phyloP scores from a whole-genome alignment of 805 yeast genomes.

The Sugiyamaella boreocaroliniensis region DNA sequence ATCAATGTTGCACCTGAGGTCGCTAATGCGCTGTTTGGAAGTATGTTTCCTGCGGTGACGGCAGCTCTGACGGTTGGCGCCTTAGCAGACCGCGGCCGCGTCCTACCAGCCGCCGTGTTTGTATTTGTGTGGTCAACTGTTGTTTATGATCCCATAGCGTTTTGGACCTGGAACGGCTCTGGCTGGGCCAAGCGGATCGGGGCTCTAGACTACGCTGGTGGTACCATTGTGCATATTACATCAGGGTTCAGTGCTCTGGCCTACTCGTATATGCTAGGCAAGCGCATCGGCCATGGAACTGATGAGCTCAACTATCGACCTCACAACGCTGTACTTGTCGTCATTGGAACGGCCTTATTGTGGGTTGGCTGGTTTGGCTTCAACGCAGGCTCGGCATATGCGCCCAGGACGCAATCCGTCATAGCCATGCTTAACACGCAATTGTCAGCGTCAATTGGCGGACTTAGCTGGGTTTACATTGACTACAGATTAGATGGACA shows the following conservation, averaged over 20 bases:
- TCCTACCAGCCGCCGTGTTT: slow-evolving; percentile 65
- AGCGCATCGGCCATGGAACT: slow-evolving; percentile 55
- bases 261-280: slow-evolving; percentile 58
- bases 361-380: slow-evolving; percentile 78
- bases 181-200: slow-evolving; percentile 63
- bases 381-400: slow-evolving; percentile 60
- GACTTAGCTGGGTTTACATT: slow-evolving; percentile 38
- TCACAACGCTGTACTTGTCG: slow-evolving; percentile 59
- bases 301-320: slow-evolving; percentile 57
- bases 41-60: slow-evolving; percentile 61
- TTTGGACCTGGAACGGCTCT: slow-evolving; percentile 65
- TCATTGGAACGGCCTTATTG: slow-evolving; percentile 59
- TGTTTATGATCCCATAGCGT: slow-evolving; percentile 66
- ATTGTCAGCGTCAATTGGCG: slow-evolving; percentile 45
- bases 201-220: slow-evolving; percentile 67
- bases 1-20: slow-evolving; percentile 33
- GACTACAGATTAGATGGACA: slow-evolving; percentile 59
- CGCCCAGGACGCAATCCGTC: slow-evolving; percentile 32
- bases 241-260: slow-evolving; percentile 68
- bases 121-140: slow-evolving; percentile 62
- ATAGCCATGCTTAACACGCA: slow-evolving; percentile 45
- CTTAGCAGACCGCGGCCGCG: slow-evolving; percentile 64
- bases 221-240: slow-evolving; percentile 68
- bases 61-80: slow-evolving; percentile 66
- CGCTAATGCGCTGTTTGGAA: slow-evolving; percentile 52